Conservation (phyloP, 768 basidiomycete genomes). For the Xerocomus spinulosus region DNA sequence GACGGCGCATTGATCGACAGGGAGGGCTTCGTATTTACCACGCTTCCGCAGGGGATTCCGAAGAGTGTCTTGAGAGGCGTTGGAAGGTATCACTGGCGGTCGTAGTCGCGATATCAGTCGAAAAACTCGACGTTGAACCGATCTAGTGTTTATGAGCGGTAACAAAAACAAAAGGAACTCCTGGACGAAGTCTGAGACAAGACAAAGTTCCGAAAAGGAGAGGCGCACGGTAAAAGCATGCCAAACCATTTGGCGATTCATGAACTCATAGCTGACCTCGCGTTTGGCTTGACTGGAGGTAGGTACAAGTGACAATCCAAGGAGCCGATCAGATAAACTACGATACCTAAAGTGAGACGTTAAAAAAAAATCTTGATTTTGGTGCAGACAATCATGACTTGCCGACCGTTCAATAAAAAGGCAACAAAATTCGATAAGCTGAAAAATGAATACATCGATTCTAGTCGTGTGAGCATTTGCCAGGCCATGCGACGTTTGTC, state of each 20-base stretch:
- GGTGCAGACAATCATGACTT: slow-evolving; percentile 25
- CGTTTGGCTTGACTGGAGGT: slow-evolving; percentile 63
- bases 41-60: slow-evolving; percentile 17
- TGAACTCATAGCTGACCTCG: slow-evolving; percentile 95
- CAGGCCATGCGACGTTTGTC: slow-evolving; percentile 72
- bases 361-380: not conserved
- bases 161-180: slow-evolving; percentile 93
- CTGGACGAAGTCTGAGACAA: slow-evolving; percentile 39
- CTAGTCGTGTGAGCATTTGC: slow-evolving; percentile 60
- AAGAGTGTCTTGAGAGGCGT: slow-evolving; percentile 20
- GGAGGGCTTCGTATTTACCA: slow-evolving; percentile 68
- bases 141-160: slow-evolving; percentile 72
- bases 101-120: slow-evolving; percentile 29
- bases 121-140: slow-evolving; percentile 53
- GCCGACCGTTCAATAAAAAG: slow-evolving; percentile 88
- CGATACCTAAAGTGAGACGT: slow-evolving; percentile 61
- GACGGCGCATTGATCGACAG: slow-evolving; percentile 80
- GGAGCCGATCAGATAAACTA: slow-evolving; percentile 72
- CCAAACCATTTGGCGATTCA: slow-evolving; percentile 99
- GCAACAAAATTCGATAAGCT: slow-evolving; percentile 71
- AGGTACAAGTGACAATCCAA: slow-evolving; percentile 71
- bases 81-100: slow-evolving; percentile 30
- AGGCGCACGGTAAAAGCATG: slow-evolving; percentile 87
- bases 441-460: slow-evolving; percentile 60
- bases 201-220: not conserved